Percentiles rank a stretch among this genome's conserved stretches.
Evolutionary conservation across 352 stramenopile genomes (phyloP).

Genomic region (Globisporangium splendens): DNA sequence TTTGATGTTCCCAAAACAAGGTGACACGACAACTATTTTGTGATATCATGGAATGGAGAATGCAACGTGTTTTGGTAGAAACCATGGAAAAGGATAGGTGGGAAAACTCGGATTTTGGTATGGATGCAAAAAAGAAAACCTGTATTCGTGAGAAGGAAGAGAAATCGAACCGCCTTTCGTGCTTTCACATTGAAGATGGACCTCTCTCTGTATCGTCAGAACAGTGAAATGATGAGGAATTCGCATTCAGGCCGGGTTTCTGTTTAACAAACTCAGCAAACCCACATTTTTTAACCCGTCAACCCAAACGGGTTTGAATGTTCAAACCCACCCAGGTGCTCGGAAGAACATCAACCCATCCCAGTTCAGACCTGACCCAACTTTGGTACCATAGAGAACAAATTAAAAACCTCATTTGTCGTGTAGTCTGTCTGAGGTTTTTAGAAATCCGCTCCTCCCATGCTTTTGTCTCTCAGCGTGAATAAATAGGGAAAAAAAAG

Average conservation of each 20-base stretch:
- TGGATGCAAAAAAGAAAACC: background rate
- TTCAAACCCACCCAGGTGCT: too few relatives aligned
- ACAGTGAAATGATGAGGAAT: background rate
- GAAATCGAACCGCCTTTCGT: too few relatives aligned
- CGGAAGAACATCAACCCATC: too few relatives aligned
- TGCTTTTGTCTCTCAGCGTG: slow-evolving; percentile 1
- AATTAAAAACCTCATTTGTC: background rate
- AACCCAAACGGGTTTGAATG: too few relatives aligned
- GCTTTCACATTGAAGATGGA: too few relatives aligned
- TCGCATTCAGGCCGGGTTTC: slow-evolving; percentile 1
- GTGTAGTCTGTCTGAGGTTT: slow-evolving; percentile 5
- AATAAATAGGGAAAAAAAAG: background rate
- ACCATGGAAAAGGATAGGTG: too few relatives aligned
- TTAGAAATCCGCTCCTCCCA: background rate
- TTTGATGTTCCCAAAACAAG: too few relatives aligned
- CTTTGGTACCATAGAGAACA: too few relatives aligned
- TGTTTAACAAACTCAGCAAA: background rate
- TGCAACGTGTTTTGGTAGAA: background rate
- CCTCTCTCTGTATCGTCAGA: background rate
- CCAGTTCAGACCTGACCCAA: too few relatives aligned
- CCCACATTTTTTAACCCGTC: too few relatives aligned
- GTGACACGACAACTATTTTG: too few relatives aligned
- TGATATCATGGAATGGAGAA: too few relatives aligned
- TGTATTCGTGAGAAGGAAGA: background rate
- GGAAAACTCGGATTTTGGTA: background rate